Conservation (phyloP, 192 early-diverging fungal genomes). For the Mortierella hygrophila region DNA sequence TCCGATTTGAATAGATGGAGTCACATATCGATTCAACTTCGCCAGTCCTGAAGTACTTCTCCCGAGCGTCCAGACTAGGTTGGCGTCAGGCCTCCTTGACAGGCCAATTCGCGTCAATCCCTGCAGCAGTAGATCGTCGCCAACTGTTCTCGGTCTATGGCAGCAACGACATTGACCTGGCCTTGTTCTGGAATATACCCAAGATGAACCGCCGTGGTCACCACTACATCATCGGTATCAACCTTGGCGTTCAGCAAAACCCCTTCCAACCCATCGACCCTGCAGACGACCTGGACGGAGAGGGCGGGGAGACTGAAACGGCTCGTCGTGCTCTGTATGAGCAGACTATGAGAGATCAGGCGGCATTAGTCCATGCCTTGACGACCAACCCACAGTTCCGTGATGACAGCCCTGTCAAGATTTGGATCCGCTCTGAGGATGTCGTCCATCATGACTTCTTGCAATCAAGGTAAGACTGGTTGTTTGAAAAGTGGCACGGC, state of each 20-base stretch:
- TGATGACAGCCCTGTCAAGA: slow-evolving; percentile 77
- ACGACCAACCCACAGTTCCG: slow-evolving; percentile 70
- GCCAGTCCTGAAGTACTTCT: slow-evolving; percentile 77
- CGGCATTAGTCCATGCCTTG: slow-evolving; percentile 72
- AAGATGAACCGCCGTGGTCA: slow-evolving; percentile 75
- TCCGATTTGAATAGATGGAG: slow-evolving; percentile 62
- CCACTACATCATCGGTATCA: slow-evolving; percentile 94
- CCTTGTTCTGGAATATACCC: slow-evolving; percentile 84
- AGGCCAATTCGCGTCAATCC: slow-evolving; percentile 76
- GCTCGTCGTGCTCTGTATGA: slow-evolving; percentile 74
- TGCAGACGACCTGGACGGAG: slow-evolving; percentile 53
- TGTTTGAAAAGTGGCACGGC: background rate
- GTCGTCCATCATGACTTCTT: slow-evolving; percentile 61
- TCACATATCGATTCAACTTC: slow-evolving; percentile 68
- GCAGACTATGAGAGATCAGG: slow-evolving; percentile 75
- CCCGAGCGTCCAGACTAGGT: slow-evolving; percentile 76
- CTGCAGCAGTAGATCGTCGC: slow-evolving; percentile 65
- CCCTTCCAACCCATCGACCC: slow-evolving; percentile 66
- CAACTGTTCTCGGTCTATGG: slow-evolving; percentile 85
- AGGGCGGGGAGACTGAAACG: slow-evolving; percentile 60
- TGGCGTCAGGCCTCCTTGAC: slow-evolving; percentile 77
- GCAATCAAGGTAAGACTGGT: slow-evolving; percentile 56
- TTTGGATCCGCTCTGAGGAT: slow-evolving; percentile 65
- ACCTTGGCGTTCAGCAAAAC: slow-evolving; percentile 83
- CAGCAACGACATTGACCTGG: slow-evolving; percentile 89